These are phyloP conservation scores for Xylariales sp. DNA, from an alignment of 2,329 filamentous ascomycete genomes.

Conservation along the genomic window DNA sequence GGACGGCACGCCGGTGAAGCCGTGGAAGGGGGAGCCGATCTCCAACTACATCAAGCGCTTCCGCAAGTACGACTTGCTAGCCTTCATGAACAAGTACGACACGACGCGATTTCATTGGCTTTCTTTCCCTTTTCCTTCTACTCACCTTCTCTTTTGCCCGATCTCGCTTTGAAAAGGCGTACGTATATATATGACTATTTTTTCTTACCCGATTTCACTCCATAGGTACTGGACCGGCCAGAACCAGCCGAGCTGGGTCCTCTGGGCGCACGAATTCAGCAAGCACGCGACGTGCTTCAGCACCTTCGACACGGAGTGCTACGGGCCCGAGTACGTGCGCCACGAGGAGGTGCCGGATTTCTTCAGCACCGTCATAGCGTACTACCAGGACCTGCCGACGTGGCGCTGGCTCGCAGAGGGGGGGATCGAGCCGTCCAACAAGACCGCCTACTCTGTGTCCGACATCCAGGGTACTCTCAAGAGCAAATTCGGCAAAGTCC, in stretches of 20 bases:
- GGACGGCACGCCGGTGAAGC: constrained; percentile 63
- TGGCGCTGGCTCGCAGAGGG: constrained; percentile 67
- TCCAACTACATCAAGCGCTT: constrained; percentile 68
- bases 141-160: constrained; percentile 24
- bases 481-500: constrained; percentile 62
- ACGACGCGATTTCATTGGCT: constrained; percentile 4
- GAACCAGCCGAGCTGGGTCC: constrained; percentile 64
- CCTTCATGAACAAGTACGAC: constrained; percentile 70
- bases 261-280: constrained; percentile 76
- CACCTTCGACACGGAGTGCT: constrained; percentile 74
- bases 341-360: constrained; percentile 72
- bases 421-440: constrained; percentile 68
- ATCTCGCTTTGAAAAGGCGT: constrained; percentile 35
- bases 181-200: no score
- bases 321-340: constrained; percentile 66
- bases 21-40: constrained; percentile 69
- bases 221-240: constrained; percentile 68
- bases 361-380: constrained; percentile 69
- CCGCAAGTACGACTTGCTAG: constrained; percentile 68
- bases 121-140: neutral
- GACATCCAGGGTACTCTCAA: constrained; percentile 64
- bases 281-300: constrained; percentile 77
- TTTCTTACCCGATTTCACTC: neutral
- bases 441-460: constrained; percentile 64
- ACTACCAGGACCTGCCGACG: constrained; percentile 69